Base-by-base conservation (phyloP, 164 flowering plant genomes). In the Umbilicus rupestris region DNA sequence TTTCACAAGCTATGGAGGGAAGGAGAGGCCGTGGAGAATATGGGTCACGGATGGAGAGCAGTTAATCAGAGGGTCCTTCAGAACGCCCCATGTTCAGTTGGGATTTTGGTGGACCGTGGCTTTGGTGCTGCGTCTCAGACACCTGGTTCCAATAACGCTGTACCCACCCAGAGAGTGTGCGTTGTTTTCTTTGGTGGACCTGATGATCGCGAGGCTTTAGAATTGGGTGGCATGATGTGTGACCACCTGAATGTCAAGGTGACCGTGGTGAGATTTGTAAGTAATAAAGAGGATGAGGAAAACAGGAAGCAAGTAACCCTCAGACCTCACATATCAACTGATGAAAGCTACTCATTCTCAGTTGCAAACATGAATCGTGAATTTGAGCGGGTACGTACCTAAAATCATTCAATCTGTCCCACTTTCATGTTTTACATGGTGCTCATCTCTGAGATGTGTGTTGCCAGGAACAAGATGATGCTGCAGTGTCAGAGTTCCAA, bases 181-280 rank as follows among this genome's bases (percentile, higher is more conserved):
- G 69, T 88, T 2, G 2, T 84, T 24, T 90, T 86, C 77, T 81
- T 85, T 20, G 92, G 97, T 6, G 97, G 97, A 28, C 89, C 92
- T 0, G 92, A 90, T 69, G 87, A 83, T 55, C 78, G 90, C 0
- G 88, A 86, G 78, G 87, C 88, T 0, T 37, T 90, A 74, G 84
- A 75, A 55, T 62, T 83, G 29, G 89, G 80, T 7, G 80, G 77
- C 1, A 71, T 84, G 66, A 90, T 90, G 92, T 81, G 86, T 4
- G 89, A 86, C 66, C 87, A 85, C 64, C 89, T 90, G 7, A 78
- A 74, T 0, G 80, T 80, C 5, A 74, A 59, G 28, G 79, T 86
- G 7, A 76, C 80, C 5, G 80, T 86, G 3, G 42, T 83, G 12
- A 78, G 87, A 44, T 79, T 90, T 50, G 49, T 76, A 3, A 68